Evolutionary conservation across 257 asterid species (phyloP), one percentile per base, ranked within the genome.

Genomic region (Striga asiatica): DNA sequence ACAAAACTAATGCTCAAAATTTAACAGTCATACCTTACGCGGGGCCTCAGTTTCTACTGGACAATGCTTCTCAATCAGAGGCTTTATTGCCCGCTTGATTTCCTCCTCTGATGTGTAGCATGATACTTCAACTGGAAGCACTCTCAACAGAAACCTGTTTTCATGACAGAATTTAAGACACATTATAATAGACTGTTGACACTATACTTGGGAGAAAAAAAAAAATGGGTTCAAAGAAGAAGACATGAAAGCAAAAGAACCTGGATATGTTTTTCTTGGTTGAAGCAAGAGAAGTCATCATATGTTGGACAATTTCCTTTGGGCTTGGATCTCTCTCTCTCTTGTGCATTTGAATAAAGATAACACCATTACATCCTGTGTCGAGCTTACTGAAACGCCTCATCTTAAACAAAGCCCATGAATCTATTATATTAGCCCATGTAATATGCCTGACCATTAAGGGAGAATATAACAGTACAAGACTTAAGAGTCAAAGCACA

Each of bases 21-120:
- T 25, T 43, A 0, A 17, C 23, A 39, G 41, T 43, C 34, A 52
- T 56, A 84, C 98, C 96, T 84, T 91, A 18, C 50, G 84, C 0
- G 89, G 94, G 54, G 35, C 73, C 66, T 86, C 50, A 62, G 89
- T 73, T 75, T 84, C 98, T 14, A 7, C 62, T 49, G 95, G 97
- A 67, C 88, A 85, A 60, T 82, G 64, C 72, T 79, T 76, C 21
- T 74, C 88, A 56, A 84, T 72, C 11, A 92, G 72, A 61, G 97
- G 94, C 39, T 61, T 81, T 23, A 92, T 84, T 3, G 93, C 95
- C 68, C 76, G 73, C 55, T 55, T 64, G 64, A 92, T 84, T 73
- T 92, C 99, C 48, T 88, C 99, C 53, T 80, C 97, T 5, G 99
- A 92, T 22, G 99, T 85, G 73, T 88, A 92, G 81, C 99, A 88